Percentiles rank a stretch among this genome's conserved stretches.
phyloP scores from a whole-genome alignment of 305 asterid species.

The Solanum aculeatissimum region DNA sequence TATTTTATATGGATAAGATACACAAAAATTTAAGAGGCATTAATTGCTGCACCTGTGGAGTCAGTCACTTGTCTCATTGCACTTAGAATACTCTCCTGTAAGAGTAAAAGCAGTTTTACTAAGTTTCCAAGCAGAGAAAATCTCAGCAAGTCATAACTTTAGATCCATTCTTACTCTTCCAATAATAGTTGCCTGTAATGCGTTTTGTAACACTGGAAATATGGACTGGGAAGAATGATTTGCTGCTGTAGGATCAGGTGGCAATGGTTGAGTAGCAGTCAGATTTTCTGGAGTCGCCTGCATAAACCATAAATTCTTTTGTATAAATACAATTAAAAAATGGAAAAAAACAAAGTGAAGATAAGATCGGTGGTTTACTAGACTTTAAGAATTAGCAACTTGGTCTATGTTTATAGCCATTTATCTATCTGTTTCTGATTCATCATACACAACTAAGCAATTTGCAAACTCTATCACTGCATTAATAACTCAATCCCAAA shows the following conservation, averaged over 20 bases:
- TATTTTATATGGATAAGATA: not conserved
- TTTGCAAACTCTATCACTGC: not conserved
- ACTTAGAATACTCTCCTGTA: conserved; percentile 59
- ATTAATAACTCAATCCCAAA: not conserved
- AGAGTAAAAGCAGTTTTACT: not conserved
- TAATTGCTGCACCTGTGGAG: conserved; percentile 36
- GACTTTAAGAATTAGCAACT: not conserved
- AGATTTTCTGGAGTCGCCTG: conserved; percentile 60
- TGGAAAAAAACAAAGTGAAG: not conserved
- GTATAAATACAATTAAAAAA: not conserved
- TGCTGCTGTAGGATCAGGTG: conserved; percentile 38
- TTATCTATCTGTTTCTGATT: not conserved
- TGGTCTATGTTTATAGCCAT: not conserved
- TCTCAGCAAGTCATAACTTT: not conserved
- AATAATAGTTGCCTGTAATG: conserved; percentile 57
- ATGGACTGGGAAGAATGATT: conserved; percentile 32
- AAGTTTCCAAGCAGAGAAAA: not conserved
- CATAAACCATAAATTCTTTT: not conserved
- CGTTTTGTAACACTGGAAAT: conserved; percentile 49
- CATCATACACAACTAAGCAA: not conserved
- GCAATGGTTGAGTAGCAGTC: conserved; percentile 18
- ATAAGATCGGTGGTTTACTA: not conserved
- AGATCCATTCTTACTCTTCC: conserved; percentile 58
- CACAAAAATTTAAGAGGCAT: not conserved
- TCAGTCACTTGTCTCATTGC: conserved; percentile 72